Evolutionary conservation across 2,329 filamentous ascomycete genomes (phyloP).

Genomic region (Aspergillus terreus): DNA sequence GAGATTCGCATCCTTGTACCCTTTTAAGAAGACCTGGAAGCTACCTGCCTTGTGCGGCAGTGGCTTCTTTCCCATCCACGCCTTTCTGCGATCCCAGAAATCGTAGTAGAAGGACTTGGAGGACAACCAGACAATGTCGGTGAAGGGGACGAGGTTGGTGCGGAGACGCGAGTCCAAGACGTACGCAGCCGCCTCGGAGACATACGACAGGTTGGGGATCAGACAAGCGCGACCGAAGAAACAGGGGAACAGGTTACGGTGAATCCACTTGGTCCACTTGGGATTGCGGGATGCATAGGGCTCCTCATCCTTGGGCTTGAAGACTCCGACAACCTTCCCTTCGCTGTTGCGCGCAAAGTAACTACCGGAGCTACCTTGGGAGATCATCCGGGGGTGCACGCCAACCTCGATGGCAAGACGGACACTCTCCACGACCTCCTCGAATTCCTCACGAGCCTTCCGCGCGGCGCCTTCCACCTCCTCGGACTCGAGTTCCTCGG

Average conservation of each 20-base stretch:
- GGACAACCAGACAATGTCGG: conserved; percentile 87
- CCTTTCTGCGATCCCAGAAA: conserved; percentile 89
- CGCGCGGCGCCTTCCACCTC: conserved; percentile 55
- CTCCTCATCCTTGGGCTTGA: conserved; percentile 99
- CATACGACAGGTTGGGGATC: conserved; percentile 95
- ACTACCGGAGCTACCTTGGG: conserved; percentile 94
- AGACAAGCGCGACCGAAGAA: conserved; percentile 93
- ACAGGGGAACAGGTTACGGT: conserved; percentile 94
- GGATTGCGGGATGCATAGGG: conserved; percentile 95
- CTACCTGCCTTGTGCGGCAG: conserved; percentile 89
- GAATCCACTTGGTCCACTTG: conserved; percentile 99
- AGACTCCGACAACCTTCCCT: conserved; percentile 94
- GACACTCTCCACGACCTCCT: conserved; percentile 86
- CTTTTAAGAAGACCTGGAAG: conserved; percentile 95
- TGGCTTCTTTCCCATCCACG: conserved; percentile 79
- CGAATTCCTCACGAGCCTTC: conserved; percentile 78
- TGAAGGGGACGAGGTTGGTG: conserved; percentile 92
- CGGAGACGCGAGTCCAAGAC: conserved; percentile 86
- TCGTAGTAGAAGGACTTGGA: conserved; percentile 98
- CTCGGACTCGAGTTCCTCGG: conserved; percentile 64
- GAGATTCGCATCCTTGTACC: conserved; percentile 93
- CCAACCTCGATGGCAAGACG: conserved; percentile 82
- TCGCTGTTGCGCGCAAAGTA: conserved; percentile 93
- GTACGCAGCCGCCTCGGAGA: conserved; percentile 95
- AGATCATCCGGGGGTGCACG: conserved; percentile 91